Conservation (phyloP, 106 monocot species). For the Dendrobium huoshanense region DNA sequence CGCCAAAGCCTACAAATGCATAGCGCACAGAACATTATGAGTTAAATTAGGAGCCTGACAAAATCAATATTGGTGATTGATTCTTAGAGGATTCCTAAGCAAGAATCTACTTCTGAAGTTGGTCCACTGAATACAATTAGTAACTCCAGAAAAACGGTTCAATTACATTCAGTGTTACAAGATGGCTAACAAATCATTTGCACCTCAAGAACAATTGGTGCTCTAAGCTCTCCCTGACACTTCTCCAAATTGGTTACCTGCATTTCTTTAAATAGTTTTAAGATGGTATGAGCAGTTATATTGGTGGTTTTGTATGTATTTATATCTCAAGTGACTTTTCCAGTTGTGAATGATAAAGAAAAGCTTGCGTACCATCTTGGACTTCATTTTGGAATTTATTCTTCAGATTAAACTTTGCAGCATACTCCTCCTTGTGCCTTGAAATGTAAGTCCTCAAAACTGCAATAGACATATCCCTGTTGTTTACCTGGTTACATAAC, state of each 20-base stretch:
- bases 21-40: background rate
- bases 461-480: slow-evolving; percentile 83
- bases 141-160: too few relatives aligned
- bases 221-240: slow-evolving; percentile 38
- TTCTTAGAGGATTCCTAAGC: background rate
- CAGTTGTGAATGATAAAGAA: background rate
- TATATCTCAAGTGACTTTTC: slow-evolving; percentile 3
- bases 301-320: too few relatives aligned
- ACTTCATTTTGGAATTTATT: slow-evolving; percentile 23
- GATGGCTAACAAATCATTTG: background rate
- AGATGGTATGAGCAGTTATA: too few relatives aligned
- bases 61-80: background rate
- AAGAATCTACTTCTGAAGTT: too few relatives aligned
- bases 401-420: slow-evolving; percentile 40
- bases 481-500: slow-evolving; percentile 49
- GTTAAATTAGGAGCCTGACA: background rate
- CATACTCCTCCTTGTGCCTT: slow-evolving; percentile 67
- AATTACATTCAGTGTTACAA: too few relatives aligned
- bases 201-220: slow-evolving; percentile 78
- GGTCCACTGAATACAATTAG: too few relatives aligned
- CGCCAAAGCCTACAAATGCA: slow-evolving; percentile 62
- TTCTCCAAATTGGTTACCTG: slow-evolving; percentile 29
- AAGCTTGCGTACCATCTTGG: slow-evolving; percentile 9
- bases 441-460: slow-evolving; percentile 53
- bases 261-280: background rate